phyloP scores from a whole-genome alignment of 2,329 filamentous ascomycete genomes.

The Aureobasidium subglaciale region DNA sequence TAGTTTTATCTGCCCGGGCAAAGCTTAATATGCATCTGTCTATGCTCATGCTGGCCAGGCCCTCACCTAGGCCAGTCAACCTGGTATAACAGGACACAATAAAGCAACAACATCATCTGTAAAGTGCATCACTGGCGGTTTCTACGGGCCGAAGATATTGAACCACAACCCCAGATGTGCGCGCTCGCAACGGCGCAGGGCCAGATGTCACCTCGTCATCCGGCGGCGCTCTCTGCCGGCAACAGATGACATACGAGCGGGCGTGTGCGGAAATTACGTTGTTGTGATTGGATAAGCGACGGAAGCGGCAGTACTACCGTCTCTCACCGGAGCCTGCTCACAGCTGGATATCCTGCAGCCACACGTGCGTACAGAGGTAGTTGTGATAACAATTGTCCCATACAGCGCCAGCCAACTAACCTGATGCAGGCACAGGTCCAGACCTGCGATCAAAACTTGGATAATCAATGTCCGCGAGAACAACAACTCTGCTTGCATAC shows the following conservation, averaged over 20 bases:
- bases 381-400: too few relatives aligned
- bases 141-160: constrained; percentile 1
- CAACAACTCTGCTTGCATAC: too few relatives aligned
- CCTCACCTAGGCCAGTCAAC: too few relatives aligned
- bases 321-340: background rate
- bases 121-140: background rate
- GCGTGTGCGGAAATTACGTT: background rate
- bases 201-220: background rate
- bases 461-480: too few relatives aligned
- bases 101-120: background rate
- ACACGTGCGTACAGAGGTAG: background rate
- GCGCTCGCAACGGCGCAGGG: background rate
- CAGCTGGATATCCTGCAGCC: background rate
- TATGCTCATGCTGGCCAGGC: background rate
- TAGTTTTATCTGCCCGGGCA: constrained; percentile 10
- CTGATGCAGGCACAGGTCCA: background rate
- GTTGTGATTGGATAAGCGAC: background rate
- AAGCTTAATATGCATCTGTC: background rate
- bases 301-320: background rate
- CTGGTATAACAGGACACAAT: too few relatives aligned
- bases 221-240: constrained; percentile 1
- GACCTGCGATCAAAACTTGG: background rate
- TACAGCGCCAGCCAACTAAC: background rate
- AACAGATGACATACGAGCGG: background rate
- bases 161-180: background rate